Evolutionary conservation across 495 filamentous ascomycete genomes (phyloP).

Genomic region (Aspergillus sclerotioniger): DNA sequence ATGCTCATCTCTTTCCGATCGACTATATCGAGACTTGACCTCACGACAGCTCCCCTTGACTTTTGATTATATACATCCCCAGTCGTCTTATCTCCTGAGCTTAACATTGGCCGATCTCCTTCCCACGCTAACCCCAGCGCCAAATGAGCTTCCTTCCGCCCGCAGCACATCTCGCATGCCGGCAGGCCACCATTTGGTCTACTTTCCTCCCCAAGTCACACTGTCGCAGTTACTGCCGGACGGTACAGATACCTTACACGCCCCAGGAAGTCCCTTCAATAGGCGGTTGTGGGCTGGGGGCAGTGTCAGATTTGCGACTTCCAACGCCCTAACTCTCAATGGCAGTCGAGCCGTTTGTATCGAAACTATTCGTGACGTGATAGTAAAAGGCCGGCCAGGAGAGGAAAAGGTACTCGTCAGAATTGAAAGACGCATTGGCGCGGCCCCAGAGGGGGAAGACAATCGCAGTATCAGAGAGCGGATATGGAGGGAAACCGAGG

Average conservation of each 20-base stretch:
- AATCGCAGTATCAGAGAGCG: slow-evolving; percentile 35
- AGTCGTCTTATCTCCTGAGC: slow-evolving; percentile 62
- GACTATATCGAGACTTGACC: slow-evolving; percentile 34
- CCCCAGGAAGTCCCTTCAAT: slow-evolving; percentile 62
- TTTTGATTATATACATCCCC: slow-evolving; percentile 64
- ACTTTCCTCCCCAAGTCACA: slow-evolving; percentile 65
- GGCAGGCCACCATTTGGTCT: slow-evolving; percentile 61
- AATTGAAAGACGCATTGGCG: slow-evolving; percentile 52
- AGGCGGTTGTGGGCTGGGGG: slow-evolving; percentile 83
- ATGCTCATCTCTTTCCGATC: slow-evolving; percentile 29
- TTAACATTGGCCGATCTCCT: slow-evolving; percentile 62
- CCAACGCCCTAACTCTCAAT: slow-evolving; percentile 39
- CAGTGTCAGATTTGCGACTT: slow-evolving; percentile 32
- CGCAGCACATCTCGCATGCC: slow-evolving; percentile 38
- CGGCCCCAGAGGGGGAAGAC: slow-evolving; percentile 33
- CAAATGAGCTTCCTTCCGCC: slow-evolving; percentile 33
- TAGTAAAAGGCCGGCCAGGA: slow-evolving; percentile 51
- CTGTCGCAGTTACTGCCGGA: slow-evolving; percentile 61
- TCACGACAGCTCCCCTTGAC: slow-evolving; percentile 54
- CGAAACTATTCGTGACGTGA: slow-evolving; percentile 63
- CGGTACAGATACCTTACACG: slow-evolving; percentile 69
- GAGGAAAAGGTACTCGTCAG: slow-evolving; percentile 60
- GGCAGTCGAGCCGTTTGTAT: slow-evolving; percentile 54
- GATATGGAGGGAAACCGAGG: slow-evolving; percentile 45
- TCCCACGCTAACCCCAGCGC: slow-evolving; percentile 12